Evolutionary conservation across 768 basidiomycete genomes (phyloP), one percentile per base, ranked within the genome.

Genomic region (Tricholoma hemisulphureum): DNA sequence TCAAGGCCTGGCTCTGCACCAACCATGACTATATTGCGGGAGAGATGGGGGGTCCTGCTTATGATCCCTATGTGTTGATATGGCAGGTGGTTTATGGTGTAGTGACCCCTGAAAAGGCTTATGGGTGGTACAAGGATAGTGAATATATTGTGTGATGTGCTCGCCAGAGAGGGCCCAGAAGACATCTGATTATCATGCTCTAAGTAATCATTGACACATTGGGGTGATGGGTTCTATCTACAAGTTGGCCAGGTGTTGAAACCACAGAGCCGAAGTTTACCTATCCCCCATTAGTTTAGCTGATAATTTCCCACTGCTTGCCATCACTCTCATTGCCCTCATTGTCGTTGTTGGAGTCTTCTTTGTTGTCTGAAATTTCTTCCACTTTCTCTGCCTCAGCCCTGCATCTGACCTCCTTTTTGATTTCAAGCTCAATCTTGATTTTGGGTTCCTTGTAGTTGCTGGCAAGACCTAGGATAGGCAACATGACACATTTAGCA

Each of bases 81-180:
- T 65, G 65, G 63, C 58, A 67, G n/a, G 66, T 65, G 53, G 67
- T 72, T 9, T 70, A 58, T 50, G 51, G 43, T 32, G 50, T 60
- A 45, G 61, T 69, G 18, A 69, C 66, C 52, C 58, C 62, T 16
- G 58, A 58, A 29, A 65, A 73, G 39, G 64, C 59, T 29, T 29
- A 51, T 9, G 71, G 71, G 16, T 73, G 69, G 71, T 73, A 59
- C 55, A 11, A 34, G 18, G 55, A 72, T 50, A 63, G 60, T 50
- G 68, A 65, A 45, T 72, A 72, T 55, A 50, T 69, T 35, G n/a
- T n/a, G n/a, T n/a, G n/a, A n/a, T n/a, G n/a, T n/a, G n/a, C n/a
- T n/a, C n/a, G n/a, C n/a, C n/a, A n/a, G n/a, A n/a, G n/a, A n/a
- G n/a, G n/a, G n/a, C n/a, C n/a, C n/a, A n/a, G n/a, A n/a, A n/a